A percentile compares a stretch with the other conserved stretches of the same genome.
Conservation (phyloP, 352 stramenopile species). For the Globisporangium sylvaticum region DNA sequence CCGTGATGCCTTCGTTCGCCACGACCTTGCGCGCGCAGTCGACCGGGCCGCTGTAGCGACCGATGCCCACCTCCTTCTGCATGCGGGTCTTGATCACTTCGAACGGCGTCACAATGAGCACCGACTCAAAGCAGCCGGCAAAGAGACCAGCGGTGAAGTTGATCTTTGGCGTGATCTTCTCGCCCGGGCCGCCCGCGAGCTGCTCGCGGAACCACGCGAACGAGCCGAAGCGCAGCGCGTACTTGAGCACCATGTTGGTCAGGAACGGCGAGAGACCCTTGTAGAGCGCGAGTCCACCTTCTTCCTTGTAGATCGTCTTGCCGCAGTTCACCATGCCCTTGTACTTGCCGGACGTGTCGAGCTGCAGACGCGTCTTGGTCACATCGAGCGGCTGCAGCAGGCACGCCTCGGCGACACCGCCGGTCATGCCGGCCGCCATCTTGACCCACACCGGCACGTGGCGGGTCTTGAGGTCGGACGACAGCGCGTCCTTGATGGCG, state of each 20-base stretch:
- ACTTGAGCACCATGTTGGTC: slow-evolving; percentile 89
- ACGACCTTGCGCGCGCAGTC: slow-evolving; percentile 93
- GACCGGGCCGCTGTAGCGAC: slow-evolving; percentile 86
- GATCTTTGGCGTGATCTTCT: slow-evolving; percentile 59
- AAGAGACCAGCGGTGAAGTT: slow-evolving; percentile 90
- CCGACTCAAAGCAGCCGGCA: slow-evolving; percentile 93
- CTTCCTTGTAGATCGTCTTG: slow-evolving; percentile 75
- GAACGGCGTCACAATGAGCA: slow-evolving; percentile 96
- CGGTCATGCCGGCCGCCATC: slow-evolving; percentile 84
- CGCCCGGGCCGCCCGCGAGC: slow-evolving; percentile 68
- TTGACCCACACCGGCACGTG: slow-evolving; percentile 75
- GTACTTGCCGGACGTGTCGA: slow-evolving; percentile 74
- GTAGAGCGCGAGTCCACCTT: slow-evolving; percentile 74
- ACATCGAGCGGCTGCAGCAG: slow-evolving; percentile 81
- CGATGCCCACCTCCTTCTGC: slow-evolving; percentile 91
- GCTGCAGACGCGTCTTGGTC: slow-evolving; percentile 84
- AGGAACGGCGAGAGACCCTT: slow-evolving; percentile 85
- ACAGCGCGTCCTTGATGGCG: slow-evolving; percentile 72
- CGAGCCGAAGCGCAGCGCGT: slow-evolving; percentile 82
- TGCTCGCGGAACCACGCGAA: slow-evolving; percentile 87
- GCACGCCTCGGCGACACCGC: slow-evolving; percentile 82
- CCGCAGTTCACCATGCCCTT: slow-evolving; percentile 83
- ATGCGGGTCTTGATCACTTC: slow-evolving; percentile 99
- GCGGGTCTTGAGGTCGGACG: slow-evolving; percentile 65
- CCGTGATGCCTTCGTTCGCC: slow-evolving; percentile 90